These are phyloP conservation scores for Hypoxylon fuscum DNA, from an alignment of 495 filamentous ascomycete genomes.

Conservation along the genomic window DNA sequence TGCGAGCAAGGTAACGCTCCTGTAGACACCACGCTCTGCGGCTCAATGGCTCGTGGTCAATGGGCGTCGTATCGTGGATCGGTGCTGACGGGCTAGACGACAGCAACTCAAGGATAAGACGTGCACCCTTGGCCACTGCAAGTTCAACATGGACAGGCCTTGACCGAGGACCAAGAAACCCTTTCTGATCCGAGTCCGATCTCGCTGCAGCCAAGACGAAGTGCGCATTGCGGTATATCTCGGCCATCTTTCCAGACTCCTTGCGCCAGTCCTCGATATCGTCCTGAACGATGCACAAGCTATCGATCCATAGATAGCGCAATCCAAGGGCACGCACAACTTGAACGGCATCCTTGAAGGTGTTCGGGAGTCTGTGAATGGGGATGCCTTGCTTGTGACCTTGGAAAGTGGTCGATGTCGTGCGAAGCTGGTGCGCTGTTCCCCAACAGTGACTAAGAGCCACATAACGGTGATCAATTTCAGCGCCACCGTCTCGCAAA, in stretches of 20 bases:
- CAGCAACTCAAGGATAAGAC: slow-evolving; percentile 20
- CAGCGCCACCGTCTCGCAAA: slow-evolving; percentile 7
- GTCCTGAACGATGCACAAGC: slow-evolving; percentile 57
- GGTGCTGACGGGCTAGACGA: slow-evolving; percentile 4
- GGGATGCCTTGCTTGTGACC: slow-evolving; percentile 8
- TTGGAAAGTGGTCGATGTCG: slow-evolving; percentile 1
- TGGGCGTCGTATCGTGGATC: not conserved
- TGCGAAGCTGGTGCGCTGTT: not conserved
- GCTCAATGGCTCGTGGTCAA: slow-evolving; percentile 37
- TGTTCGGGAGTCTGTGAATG: slow-evolving; percentile 3
- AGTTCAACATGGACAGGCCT: slow-evolving; percentile 8
- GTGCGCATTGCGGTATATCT: slow-evolving; percentile 50
- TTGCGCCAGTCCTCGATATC: slow-evolving; percentile 48
- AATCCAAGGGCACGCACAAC: slow-evolving; percentile 42
- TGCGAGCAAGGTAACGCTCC: slow-evolving; percentile 43
- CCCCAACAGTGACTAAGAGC: slow-evolving; percentile 46
- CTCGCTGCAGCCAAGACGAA: slow-evolving; percentile 37
- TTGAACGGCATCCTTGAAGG: slow-evolving; percentile 43
- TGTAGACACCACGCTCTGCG: slow-evolving; percentile 50
- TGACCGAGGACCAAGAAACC: slow-evolving; percentile 28
- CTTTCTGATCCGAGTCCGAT: slow-evolving; percentile 14
- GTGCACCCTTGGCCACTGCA: not conserved
- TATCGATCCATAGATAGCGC: slow-evolving; percentile 57
- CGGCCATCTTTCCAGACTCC: slow-evolving; percentile 51
- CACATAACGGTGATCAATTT: slow-evolving; percentile 23